phyloP scores from a whole-genome alignment of 2,329 filamentous ascomycete genomes.

The Cladosporium oxysporum region DNA sequence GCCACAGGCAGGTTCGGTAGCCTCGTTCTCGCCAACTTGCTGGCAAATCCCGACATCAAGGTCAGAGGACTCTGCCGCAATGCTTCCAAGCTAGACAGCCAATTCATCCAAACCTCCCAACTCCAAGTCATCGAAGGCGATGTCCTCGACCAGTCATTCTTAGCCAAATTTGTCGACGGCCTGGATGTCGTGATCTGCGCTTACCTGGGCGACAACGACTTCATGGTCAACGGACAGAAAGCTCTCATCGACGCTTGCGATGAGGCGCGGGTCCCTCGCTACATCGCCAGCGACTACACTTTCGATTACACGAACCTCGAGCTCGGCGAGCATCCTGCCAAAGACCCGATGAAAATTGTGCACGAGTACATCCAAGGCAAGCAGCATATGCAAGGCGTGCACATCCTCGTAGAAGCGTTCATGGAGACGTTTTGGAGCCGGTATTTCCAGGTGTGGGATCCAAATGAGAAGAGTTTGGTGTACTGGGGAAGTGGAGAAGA shows the following conservation, averaged over 20 bases:
- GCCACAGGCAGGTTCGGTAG: constrained; percentile 40
- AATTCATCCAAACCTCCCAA: constrained; percentile 22
- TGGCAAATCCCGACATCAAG: constrained; percentile 29
- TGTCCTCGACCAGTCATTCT: constrained; percentile 29
- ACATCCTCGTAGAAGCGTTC: constrained; percentile 45
- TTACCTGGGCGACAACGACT: constrained; percentile 42
- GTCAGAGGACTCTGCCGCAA: constrained; percentile 37
- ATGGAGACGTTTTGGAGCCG: constrained; percentile 38
- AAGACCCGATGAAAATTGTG: constrained; percentile 46
- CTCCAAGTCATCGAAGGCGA: constrained; percentile 34
- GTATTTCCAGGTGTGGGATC: neutral
- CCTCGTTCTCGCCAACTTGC: constrained; percentile 33
- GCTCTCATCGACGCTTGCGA: constrained; percentile 45
- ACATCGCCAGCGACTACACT: constrained; percentile 45
- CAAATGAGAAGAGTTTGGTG: constrained; percentile 26
- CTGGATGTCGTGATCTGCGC: constrained; percentile 44
- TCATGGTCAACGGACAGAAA: constrained; percentile 48
- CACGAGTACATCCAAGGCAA: constrained; percentile 43
- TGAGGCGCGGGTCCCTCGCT: constrained; percentile 39
- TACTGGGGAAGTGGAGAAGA: constrained; percentile 43
- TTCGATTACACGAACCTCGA: constrained; percentile 46
- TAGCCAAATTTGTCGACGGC: constrained; percentile 34
- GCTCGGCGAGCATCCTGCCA: constrained; percentile 40
- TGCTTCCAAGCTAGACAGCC: constrained; percentile 30
- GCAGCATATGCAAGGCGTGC: constrained; percentile 41